Percentiles rank a stretch among this genome's conserved stretches.
These are phyloP conservation scores for Ceratocystis ficicola DNA, from an alignment of 2,329 filamentous ascomycete genomes.

Conservation along the genomic window DNA sequence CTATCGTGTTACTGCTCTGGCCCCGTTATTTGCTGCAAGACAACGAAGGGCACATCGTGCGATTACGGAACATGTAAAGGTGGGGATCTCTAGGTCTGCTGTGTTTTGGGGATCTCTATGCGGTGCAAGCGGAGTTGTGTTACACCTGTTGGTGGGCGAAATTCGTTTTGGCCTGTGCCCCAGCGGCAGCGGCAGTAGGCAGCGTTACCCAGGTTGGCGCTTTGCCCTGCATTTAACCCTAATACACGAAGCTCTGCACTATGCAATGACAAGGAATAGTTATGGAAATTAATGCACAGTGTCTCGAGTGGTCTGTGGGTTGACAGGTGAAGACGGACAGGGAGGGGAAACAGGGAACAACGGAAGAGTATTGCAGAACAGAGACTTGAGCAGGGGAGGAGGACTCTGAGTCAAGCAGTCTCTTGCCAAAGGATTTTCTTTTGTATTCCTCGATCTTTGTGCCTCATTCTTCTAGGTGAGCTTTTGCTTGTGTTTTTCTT, in stretches of 20 bases:
- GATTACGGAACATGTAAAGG: slow-evolving; percentile 15
- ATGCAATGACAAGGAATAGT: background rate
- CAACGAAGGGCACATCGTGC: slow-evolving; percentile 17
- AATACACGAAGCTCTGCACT: background rate
- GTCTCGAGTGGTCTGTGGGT: background rate
- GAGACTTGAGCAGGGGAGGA: background rate
- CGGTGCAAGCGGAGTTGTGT: background rate
- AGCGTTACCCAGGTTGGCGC: no score
- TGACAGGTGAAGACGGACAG: slow-evolving; percentile 3
- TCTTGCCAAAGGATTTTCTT: no score
- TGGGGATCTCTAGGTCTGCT: background rate
- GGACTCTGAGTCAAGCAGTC: background rate
- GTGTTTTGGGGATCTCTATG: background rate
- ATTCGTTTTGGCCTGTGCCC: no score
- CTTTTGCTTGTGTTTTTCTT: no score
- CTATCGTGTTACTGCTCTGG: slow-evolving; percentile 14
- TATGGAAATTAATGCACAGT: background rate
- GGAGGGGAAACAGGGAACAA: background rate
- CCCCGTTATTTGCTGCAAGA: slow-evolving; percentile 19
- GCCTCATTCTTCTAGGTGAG: no score
- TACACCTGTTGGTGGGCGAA: background rate
- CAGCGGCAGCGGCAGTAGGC: no score
- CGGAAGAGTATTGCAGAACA: background rate
- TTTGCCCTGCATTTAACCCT: slow-evolving; percentile 1
- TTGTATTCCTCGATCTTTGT: no score